Base-by-base conservation (phyloP, 2,329 filamentous ascomycete genomes). In the Fusarium sp. region DNA sequence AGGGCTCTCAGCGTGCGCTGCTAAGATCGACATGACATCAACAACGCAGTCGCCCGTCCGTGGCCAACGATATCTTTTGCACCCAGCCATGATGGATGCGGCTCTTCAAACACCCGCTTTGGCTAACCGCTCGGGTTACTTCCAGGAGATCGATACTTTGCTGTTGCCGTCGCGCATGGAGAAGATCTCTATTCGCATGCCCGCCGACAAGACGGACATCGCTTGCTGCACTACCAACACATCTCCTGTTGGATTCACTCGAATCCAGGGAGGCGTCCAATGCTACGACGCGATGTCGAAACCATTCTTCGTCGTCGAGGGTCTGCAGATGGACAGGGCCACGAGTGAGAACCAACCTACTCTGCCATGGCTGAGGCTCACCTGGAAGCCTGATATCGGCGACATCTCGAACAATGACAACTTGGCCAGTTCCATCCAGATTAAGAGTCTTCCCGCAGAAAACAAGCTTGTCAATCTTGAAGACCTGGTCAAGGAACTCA, bases 21-120 rank as follows among this genome's bases (percentile, higher is more conserved):
- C 71, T 34, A 66, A 73, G 22, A 74, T 73, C 22, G 44, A 72
- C 40, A 71, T 73, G 71, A 53, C 45, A 5, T 68, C 69, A 3
- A 59, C 50, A 18, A 44, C 66, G 22, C 59, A 52, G 20, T 74
- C 71, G 42, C 71, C 66, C 2, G 45, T 74, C 50, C 71, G 59
- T 1, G 71, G 71, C 43, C 71, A 73, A 58, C 55, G 71, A 11
- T 73, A 73, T 30, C 66, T 73, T 8, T 55, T 73, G 14, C 71
- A 73, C 45, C 71, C 71, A 4, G 71, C 71, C 4, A 73, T 73
- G 69, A 73, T 73, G 71, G 71, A 73, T 60, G 71, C 71, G 2
- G 71, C 71, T 49, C 63, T 73, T 3, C 71, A 73, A 52, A 73
- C 71, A 16, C 71, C 71, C 15, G 71, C 71, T 5, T 38, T 73